A percentile compares a stretch with the other conserved stretches of the same genome.
Evolutionary conservation across 2,329 filamentous ascomycete species (phyloP).

Genomic region (Trichoderma sp.): DNA sequence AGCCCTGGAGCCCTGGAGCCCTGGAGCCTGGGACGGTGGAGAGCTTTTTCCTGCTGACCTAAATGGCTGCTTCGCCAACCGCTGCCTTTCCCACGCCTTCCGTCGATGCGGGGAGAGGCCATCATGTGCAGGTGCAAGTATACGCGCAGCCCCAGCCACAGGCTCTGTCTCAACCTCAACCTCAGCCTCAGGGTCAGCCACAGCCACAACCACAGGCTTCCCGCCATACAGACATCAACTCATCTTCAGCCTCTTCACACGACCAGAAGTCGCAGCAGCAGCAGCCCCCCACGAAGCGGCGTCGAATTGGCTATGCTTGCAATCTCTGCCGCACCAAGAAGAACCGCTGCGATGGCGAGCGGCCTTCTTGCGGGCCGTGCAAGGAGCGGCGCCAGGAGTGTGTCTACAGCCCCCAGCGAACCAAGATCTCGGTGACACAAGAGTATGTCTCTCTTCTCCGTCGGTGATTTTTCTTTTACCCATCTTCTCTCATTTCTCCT

Average conservation of each 20-base stretch:
- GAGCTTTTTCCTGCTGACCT: background rate
- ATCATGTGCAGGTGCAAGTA: background rate
- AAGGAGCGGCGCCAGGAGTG: slow-evolving; percentile 16
- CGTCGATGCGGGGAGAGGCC: background rate
- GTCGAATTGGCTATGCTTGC: slow-evolving; percentile 9
- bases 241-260: background rate
- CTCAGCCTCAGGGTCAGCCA: background rate
- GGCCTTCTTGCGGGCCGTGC: slow-evolving; percentile 10
- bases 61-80: slow-evolving; percentile 3
- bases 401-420: slow-evolving; percentile 13
- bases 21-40: slow-evolving; percentile 8
- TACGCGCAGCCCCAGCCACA: slow-evolving; percentile 6
- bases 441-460: background rate
- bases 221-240: background rate
- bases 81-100: slow-evolving; percentile 6
- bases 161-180: background rate
- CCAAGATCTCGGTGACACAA: slow-evolving; percentile 11
- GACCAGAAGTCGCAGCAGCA: background rate
- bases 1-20: background rate
- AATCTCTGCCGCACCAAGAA: slow-evolving; percentile 12
- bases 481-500: background rate
- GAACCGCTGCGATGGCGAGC: slow-evolving; percentile 14
- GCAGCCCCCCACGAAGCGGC: background rate
- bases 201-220: slow-evolving; percentile 2
- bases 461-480: background rate